phyloP scores from a whole-genome alignment of 805 yeast genomes.

The Lipomyces sp. region DNA sequence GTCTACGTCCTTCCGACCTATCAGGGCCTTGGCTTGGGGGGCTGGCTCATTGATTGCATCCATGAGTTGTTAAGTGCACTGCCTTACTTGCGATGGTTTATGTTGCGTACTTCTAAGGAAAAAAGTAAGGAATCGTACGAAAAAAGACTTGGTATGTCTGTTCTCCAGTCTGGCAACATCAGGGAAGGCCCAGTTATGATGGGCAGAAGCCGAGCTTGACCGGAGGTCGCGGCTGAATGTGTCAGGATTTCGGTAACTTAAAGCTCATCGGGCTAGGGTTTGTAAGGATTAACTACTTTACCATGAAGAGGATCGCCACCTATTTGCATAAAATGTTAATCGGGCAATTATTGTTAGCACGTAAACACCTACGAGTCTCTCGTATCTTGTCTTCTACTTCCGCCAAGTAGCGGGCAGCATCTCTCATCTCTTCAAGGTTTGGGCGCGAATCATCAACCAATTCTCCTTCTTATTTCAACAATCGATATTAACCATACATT shows the following conservation, averaged over 20 bases:
- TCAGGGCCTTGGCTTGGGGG: neutral
- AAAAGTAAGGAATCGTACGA: no score
- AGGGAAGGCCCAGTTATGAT: no score
- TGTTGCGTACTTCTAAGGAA: neutral
- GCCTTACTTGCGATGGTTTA: neutral
- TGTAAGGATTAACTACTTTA: no score
- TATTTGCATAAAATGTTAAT: neutral
- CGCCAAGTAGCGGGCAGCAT: neutral
- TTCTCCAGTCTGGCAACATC: no score
- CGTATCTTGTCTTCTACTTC: neutral
- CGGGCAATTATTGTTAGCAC: neutral
- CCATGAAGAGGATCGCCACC: slow-evolving; percentile 3
- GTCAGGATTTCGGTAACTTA: no score
- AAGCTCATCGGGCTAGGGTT: no score
- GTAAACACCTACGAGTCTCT: neutral
- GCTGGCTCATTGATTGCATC: neutral
- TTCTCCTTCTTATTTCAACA: slow-evolving; percentile 2
- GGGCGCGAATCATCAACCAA: slow-evolving; percentile 1
- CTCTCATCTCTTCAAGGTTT: neutral
- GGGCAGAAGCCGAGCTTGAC: no score
- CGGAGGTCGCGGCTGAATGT: no score
- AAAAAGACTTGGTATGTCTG: no score
- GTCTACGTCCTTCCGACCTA: neutral
- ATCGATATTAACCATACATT: neutral
- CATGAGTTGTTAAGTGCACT: neutral